Conservation (phyloP, 2,329 filamentous ascomycete species). For the Penicillium corylophilum region DNA sequence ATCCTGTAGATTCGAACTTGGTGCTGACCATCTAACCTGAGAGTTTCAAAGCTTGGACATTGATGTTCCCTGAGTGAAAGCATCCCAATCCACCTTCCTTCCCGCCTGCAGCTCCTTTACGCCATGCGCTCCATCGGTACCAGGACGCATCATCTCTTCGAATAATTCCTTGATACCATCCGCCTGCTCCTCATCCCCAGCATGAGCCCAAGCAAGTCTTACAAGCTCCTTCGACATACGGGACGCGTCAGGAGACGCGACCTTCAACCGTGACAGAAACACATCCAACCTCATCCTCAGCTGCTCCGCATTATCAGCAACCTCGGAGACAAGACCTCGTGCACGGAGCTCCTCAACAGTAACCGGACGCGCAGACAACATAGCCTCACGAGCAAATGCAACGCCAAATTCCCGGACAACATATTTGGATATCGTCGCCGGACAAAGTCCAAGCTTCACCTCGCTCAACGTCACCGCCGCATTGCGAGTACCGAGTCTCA, state of each 20-base stretch:
- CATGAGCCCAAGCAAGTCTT: constrained; percentile 27
- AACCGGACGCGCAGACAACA: constrained; percentile 38
- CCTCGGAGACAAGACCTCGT: constrained; percentile 22
- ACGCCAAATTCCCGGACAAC: constrained; percentile 42
- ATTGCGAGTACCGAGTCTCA: constrained; percentile 26
- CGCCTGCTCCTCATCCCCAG: constrained; percentile 16
- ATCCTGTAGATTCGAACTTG: background rate
- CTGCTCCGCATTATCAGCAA: constrained; percentile 19
- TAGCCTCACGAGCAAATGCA: constrained; percentile 38
- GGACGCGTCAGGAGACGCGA: constrained; percentile 31
- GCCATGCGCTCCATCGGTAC: constrained; percentile 22
- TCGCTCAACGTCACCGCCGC: constrained; percentile 39
- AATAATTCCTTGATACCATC: constrained; percentile 25
- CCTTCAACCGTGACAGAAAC: constrained; percentile 22
- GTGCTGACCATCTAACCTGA: too few species aligned
- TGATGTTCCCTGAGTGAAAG: constrained; percentile 4
- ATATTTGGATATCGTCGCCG: constrained; percentile 44
- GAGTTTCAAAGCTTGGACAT: constrained; percentile 2
- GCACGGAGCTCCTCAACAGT: constrained; percentile 25
- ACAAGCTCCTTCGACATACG: constrained; percentile 38
- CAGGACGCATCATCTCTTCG: constrained; percentile 29
- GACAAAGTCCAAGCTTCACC: constrained; percentile 40
- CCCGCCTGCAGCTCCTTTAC: constrained; percentile 25
- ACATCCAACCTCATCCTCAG: constrained; percentile 23
- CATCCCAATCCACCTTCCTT: constrained; percentile 27